Evolutionary conservation across 2,329 filamentous ascomycete species (phyloP), one percentile per base, ranked within the genome.

Genomic region (Thermothelomyces thermophilus): DNA sequence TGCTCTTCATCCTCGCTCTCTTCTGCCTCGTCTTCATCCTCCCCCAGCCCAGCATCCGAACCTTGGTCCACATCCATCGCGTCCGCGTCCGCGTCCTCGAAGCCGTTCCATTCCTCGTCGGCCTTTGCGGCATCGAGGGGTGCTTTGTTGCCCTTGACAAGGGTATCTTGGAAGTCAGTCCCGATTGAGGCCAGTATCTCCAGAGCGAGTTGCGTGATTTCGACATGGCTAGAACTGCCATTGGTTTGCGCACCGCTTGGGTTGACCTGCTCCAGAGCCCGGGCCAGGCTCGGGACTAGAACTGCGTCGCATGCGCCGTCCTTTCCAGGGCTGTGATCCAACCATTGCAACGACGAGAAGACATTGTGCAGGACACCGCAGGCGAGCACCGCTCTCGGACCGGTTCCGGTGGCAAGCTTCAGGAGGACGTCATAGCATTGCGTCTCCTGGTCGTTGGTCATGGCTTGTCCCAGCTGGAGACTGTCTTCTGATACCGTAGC

Each of bases 111-210:
- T 39, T 68, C 65, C 46, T 60, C 55, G 6, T 48, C 46, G 14
- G 70, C 66, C 41, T 56, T 54, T 11, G 43, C 41, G 9, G 46
- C 34, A 2, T 41, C 51, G 5, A 43, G 35, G 26, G 67, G 66
- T 20, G 63, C 62, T 14, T 65, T 67, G 48, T 66, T 70, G 16
- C 67, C 70, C 51, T 72, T 71, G 35, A 73, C 72, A 36, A 77
- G 61, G 5, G 74, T 73, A 30, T 73, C 69, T 58, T 77, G 75
- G 11, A 84, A 67, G 40, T 70, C 73, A 2, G 80, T 83, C 36
- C 80, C 80, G 41, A 86, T 84, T 6, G 80, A 80, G 3, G 80
- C 82, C 0, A 84, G 68, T 14, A 82, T 77, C 63, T 85, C 80
- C 0, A 86, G 66, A 3, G 79, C 79, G 14, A 81, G 64, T 59